Evolutionary conservation across 768 basidiomycete species (phyloP), one percentile per base, ranked within the genome.

Genomic region (Podaxis sp.): DNA sequence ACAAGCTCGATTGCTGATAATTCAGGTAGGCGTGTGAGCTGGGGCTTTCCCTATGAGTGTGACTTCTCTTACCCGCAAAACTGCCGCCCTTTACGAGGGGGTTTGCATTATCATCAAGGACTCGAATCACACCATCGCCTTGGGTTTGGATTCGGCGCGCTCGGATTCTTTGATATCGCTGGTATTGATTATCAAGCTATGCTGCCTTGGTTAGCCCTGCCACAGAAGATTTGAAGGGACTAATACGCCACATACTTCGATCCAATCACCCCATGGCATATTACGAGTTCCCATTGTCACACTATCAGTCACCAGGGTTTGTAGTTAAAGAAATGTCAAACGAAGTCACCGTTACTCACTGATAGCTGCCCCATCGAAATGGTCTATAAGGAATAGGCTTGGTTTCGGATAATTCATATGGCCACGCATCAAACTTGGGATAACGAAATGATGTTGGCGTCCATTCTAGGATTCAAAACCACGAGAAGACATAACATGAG

Each of bases 251-350:
- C 72, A n/a, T 64, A 86, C 87, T 76, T 90, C 87, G 51, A 91
- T 84, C 90, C 89, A 91, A 58, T 87, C 84, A 44, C 81, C 79
- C 85, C 86, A 91, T 8, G 76, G 77, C 87, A 91, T 89, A 54
- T 69, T 74, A 41, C 85, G 82, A 67, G 88, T 83, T 64, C 84
- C 87, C 87, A 89, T 90, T 36, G 87, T 90, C 46, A 88, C 78
- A 66, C 87, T 89, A 54, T 33, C 30, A 33, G 11, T 38, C 4
- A 15, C 44, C 28, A 33, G 33, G 52, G 30, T 58, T 41, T n/a
- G 28, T 37, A 6, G 26, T 26, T 10, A 56, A 36, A 15, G 13
- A 37, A 55, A 24, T 40, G 38, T 28, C 49, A 58, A 7, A 20
- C 52, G 24, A 2, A n/a, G 20, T 22, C 22, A 62, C 2, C 46